Evolutionary conservation across 331 rosid species (phyloP).

Genomic region (Rosa hybrid): DNA sequence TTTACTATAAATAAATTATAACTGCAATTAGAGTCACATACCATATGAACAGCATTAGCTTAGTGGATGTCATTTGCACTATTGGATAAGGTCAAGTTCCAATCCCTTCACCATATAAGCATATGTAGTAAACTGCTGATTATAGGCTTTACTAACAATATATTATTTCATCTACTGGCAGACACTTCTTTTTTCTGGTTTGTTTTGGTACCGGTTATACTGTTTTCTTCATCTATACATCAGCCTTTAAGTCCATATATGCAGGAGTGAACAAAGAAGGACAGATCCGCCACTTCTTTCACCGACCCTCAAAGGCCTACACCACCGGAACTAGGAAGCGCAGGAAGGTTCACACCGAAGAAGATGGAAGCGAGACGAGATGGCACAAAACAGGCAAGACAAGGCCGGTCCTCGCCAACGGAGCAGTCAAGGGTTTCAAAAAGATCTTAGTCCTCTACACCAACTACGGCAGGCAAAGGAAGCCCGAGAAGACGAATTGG

Average conservation of each 20-base stretch:
- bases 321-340: slow-evolving; percentile 89
- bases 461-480: slow-evolving; percentile 74
- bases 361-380: slow-evolving; percentile 88
- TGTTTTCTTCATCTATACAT: neutral
- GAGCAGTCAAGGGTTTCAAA: slow-evolving; percentile 70
- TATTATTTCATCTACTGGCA: neutral
- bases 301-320: slow-evolving; percentile 93
- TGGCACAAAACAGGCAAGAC: slow-evolving; percentile 99
- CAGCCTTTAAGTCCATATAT: neutral
- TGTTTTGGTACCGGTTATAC: neutral
- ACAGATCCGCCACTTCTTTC: slow-evolving; percentile 80
- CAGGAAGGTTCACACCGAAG: slow-evolving; percentile 78
- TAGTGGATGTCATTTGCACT: neutral
- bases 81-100: neutral
- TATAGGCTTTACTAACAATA: neutral
- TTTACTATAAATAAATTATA: neutral
- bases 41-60: neutral
- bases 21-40: neutral
- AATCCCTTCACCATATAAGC: neutral
- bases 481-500: slow-evolving; percentile 90
- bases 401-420: slow-evolving; percentile 46
- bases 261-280: slow-evolving; percentile 92
- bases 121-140: neutral
- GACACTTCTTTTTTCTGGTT: neutral
- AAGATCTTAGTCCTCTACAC: slow-evolving; percentile 88